These are phyloP conservation scores for Fusarium sororula DNA, from an alignment of 2,329 filamentous ascomycete genomes.

Conservation along the genomic window DNA sequence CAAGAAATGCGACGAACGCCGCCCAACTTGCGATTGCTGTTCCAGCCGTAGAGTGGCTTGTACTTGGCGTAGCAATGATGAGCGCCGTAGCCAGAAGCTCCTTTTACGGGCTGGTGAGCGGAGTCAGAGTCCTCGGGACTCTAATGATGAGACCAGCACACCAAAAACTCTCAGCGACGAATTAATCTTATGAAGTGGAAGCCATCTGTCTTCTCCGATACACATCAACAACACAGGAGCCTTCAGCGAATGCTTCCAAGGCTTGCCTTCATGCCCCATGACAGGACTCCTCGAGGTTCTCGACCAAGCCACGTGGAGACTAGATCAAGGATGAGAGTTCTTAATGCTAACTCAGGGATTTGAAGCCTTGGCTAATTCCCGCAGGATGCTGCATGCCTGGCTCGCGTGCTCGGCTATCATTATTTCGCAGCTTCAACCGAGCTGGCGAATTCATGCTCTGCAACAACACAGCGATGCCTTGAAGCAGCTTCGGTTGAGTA, in stretches of 20 bases:
- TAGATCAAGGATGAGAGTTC: neutral
- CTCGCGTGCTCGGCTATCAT: neutral
- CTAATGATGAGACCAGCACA: too few relatives aligned
- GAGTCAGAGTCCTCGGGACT: too few relatives aligned
- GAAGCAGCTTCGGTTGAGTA: neutral
- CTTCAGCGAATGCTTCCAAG: neutral
- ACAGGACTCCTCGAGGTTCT: neutral
- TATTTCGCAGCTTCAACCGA: neutral
- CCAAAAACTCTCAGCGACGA: too few relatives aligned
- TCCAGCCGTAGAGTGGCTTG: neutral
- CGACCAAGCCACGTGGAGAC: neutral
- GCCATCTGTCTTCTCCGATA: neutral
- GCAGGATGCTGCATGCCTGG: neutral
- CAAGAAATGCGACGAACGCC: neutral
- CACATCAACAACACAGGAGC: too few relatives aligned
- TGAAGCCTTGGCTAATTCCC: neutral
- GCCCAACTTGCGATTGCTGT: neutral
- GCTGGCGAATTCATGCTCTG: neutral
- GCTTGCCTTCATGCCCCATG: neutral
- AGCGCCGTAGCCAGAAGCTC: neutral
- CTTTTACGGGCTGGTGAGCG: fast-evolving
- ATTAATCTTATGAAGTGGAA: neutral
- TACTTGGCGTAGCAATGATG: fast-evolving
- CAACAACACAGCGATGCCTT: neutral
- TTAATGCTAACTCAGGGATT: neutral